Conservation (phyloP, 768 basidiomycete species). For the Sarcodon sp. region DNA sequence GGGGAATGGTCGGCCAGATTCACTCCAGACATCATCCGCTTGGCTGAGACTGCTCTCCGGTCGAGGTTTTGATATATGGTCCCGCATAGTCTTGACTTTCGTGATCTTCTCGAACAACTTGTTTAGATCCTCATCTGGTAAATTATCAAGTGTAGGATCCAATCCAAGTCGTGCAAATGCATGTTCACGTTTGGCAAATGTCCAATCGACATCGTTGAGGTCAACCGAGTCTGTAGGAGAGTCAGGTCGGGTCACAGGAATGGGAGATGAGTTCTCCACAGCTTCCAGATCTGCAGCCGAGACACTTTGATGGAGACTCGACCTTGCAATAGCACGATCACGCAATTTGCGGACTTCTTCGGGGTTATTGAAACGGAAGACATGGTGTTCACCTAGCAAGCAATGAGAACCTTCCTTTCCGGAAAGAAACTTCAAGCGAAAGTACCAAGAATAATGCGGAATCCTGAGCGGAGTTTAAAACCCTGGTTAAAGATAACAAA, state of each 20-base stretch:
- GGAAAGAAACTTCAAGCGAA: constrained; percentile 2
- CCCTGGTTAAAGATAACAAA: constrained; percentile 23
- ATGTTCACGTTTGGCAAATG: constrained; percentile 91
- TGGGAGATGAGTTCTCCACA: constrained; percentile 19
- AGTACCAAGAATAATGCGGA: constrained; percentile 89
- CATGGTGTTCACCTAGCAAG: constrained; percentile 78
- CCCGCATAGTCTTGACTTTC: constrained; percentile 79
- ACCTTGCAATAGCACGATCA: constrained; percentile 66
- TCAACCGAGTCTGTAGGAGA: constrained; percentile 59
- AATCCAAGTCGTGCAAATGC: constrained; percentile 77
- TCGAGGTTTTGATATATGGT: constrained; percentile 66
- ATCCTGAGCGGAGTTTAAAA: constrained; percentile 85
- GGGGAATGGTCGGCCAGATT: constrained; percentile 66
- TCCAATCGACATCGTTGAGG: constrained; percentile 76
- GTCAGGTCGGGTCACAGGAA: constrained; percentile 60
- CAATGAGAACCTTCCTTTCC: background rate
- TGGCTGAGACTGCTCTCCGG: constrained; percentile 86
- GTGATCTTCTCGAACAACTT: constrained; percentile 91
- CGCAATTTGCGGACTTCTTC: constrained; percentile 89
- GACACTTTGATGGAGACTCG: constrained; percentile 51
- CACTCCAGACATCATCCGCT: constrained; percentile 83
- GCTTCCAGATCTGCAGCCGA: constrained; percentile 57
- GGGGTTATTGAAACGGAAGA: constrained; percentile 94
- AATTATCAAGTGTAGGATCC: constrained; percentile 82
- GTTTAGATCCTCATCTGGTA: constrained; percentile 92